phyloP scores from a whole-genome alignment of 345 rosid species.

The Sapria himalayana region DNA sequence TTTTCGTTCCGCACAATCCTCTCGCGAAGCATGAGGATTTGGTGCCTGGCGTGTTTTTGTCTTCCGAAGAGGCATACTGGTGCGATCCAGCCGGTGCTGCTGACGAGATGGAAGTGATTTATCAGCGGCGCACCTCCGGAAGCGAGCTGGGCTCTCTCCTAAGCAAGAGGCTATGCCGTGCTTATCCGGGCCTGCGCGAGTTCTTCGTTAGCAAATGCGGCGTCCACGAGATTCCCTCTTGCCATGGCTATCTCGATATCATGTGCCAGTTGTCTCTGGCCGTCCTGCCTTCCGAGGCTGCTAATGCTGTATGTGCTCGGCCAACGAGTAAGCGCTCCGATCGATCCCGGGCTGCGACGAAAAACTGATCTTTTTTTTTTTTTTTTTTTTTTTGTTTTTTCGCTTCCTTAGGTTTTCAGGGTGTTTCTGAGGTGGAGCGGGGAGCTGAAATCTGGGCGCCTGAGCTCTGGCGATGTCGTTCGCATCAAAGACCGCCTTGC shows the following conservation, averaged over 20 bases:
- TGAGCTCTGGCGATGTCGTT: slow-evolving; percentile 31
- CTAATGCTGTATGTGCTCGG: slow-evolving; percentile 41
- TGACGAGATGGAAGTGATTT: slow-evolving; percentile 26
- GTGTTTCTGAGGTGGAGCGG: slow-evolving; percentile 64
- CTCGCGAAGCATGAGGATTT: slow-evolving; percentile 25
- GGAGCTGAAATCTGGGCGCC: slow-evolving; percentile 34
- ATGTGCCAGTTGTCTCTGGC: slow-evolving; percentile 35
- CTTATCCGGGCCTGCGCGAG: slow-evolving; percentile 66
- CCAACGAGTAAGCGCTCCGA: too few relatives aligned
- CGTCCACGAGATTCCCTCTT: slow-evolving; percentile 51
- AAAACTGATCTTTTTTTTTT: too few relatives aligned
- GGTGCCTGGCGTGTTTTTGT: slow-evolving; percentile 38
- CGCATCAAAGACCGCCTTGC: slow-evolving; percentile 37
- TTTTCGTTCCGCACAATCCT: slow-evolving; percentile 46
- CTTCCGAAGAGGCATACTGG: slow-evolving; percentile 61
- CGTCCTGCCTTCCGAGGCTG: slow-evolving; percentile 54
- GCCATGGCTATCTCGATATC: slow-evolving; percentile 33
- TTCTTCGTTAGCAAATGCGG: slow-evolving; percentile 67
- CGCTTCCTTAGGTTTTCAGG: slow-evolving; percentile 47
- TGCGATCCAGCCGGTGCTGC: slow-evolving; percentile 50
- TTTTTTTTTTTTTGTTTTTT: slow-evolving; percentile 8
- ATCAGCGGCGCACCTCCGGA: slow-evolving; percentile 14
- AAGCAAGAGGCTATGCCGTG: slow-evolving; percentile 34
- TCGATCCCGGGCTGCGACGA: too few relatives aligned
- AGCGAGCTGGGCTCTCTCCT: slow-evolving; percentile 14